These are phyloP conservation scores for Pleurotus cornucopiae DNA, from an alignment of 768 basidiomycete species.

Conservation along the genomic window DNA sequence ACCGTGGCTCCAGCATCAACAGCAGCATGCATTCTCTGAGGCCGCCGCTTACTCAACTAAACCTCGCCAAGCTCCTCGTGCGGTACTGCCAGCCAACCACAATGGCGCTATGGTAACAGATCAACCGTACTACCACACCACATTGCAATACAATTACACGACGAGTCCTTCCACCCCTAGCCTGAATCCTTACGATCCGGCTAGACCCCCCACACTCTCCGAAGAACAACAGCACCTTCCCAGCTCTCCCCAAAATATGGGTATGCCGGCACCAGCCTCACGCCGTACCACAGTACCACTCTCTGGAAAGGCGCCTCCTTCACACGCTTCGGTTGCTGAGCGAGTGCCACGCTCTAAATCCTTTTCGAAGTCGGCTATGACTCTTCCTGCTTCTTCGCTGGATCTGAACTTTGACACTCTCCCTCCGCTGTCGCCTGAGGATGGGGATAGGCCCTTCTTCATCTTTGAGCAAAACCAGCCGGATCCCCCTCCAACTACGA, in stretches of 20 bases:
- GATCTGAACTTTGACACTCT: conserved; percentile 3
- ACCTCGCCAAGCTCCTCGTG: not conserved
- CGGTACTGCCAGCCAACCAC: not conserved
- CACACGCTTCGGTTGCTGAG: not conserved
- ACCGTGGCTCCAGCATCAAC: conserved; percentile 7
- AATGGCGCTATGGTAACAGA: not conserved
- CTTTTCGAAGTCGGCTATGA: not conserved
- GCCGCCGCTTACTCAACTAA: not conserved
- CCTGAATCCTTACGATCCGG: not conserved
- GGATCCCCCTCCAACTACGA: not conserved
- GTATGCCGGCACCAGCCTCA: not conserved
- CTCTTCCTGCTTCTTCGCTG: not conserved
- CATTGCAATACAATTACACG: not conserved
- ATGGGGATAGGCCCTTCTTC: conserved; percentile 6
- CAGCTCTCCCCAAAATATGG: not conserved
- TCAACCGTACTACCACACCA: not conserved
- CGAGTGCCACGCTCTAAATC: not conserved
- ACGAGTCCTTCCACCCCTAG: not conserved
- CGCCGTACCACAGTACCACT: not conserved
- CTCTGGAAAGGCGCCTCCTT: not conserved
- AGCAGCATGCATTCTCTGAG: not conserved
- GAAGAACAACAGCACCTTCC: not conserved
- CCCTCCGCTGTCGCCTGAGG: conserved; percentile 4
- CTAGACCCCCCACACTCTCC: not conserved
- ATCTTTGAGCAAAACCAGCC: conserved; percentile 1